phyloP scores from a whole-genome alignment of 2,329 filamentous ascomycete genomes.

The Colletotrichum lupini region DNA sequence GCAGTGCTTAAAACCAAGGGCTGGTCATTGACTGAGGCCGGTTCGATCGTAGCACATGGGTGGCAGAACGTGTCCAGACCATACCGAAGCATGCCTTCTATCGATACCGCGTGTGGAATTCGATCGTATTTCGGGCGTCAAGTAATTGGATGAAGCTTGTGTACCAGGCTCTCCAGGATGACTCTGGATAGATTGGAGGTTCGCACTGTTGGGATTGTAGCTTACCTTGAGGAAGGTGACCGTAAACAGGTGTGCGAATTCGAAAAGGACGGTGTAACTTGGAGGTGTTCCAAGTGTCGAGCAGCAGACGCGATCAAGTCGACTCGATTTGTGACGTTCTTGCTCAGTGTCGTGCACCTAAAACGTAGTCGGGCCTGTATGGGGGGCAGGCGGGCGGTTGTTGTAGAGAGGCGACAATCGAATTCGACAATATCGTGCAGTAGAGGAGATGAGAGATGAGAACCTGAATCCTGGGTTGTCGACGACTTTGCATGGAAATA shows the following conservation, averaged over 20 bases:
- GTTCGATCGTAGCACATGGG: no score
- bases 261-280: not conserved
- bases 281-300: not conserved
- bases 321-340: not conserved
- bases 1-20: not conserved
- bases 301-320: not conserved
- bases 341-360: not conserved
- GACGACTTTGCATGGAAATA: slow-evolving; percentile 23
- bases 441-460: not conserved
- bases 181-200: not conserved
- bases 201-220: not conserved
- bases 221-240: slow-evolving; percentile 26
- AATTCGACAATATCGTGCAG: not conserved
- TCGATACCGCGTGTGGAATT: not conserved
- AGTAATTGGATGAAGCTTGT: slow-evolving; percentile 14
- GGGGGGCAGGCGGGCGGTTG: not conserved
- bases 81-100: not conserved
- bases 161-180: slow-evolving; percentile 4
- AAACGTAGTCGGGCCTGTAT: not conserved
- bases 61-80: not conserved
- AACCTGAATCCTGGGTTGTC: slow-evolving; percentile 34
- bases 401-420: not conserved
- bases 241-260: slow-evolving; percentile 1
- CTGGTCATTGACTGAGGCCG: not conserved
- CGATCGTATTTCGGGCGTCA: not conserved